phyloP scores from a whole-genome alignment of 805 yeast species.

The Yarrowia hollandica region DNA sequence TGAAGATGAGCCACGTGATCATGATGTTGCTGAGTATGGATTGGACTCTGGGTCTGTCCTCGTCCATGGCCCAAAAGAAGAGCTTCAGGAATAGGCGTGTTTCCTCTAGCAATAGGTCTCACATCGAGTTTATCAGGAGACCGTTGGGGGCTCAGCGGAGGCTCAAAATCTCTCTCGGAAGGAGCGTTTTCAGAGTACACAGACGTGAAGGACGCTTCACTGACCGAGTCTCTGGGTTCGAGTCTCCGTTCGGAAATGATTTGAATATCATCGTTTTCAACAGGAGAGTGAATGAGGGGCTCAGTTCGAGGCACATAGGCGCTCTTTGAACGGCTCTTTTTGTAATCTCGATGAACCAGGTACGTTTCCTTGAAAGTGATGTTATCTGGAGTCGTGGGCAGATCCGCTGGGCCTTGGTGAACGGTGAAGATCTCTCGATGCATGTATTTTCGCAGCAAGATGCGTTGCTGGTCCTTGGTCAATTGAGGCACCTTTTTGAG shows the following conservation, averaged over 20 bases:
- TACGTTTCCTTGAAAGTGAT: conserved; percentile 5
- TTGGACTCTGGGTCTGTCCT: not conserved
- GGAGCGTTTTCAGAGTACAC: not conserved
- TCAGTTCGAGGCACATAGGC: not conserved
- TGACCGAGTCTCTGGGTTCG: not conserved
- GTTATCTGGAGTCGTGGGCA: not conserved
- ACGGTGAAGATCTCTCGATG: conserved; percentile 38
- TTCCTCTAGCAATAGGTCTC: not conserved
- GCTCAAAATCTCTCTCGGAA: conserved; percentile 22
- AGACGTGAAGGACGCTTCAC: conserved; percentile 5
- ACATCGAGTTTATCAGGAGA: conserved; percentile 2
- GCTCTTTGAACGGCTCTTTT: not conserved
- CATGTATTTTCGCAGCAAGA: conserved; percentile 33
- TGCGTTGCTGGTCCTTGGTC: conserved; percentile 15
- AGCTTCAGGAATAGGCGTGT: not conserved
- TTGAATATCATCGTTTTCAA: not conserved
- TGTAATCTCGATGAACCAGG: conserved; percentile 12
- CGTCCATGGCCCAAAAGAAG: not conserved
- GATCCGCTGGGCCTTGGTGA: conserved; percentile 26
- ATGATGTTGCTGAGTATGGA: not conserved
- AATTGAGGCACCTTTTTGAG: conserved; percentile 17
- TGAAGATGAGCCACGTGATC: not conserved
- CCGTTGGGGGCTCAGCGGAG: conserved; percentile 7
- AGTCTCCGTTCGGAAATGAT: not conserved
- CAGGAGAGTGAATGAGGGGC: not conserved